These are phyloP conservation scores for Imleria badia DNA, from an alignment of 768 basidiomycete genomes.

Conservation along the genomic window DNA sequence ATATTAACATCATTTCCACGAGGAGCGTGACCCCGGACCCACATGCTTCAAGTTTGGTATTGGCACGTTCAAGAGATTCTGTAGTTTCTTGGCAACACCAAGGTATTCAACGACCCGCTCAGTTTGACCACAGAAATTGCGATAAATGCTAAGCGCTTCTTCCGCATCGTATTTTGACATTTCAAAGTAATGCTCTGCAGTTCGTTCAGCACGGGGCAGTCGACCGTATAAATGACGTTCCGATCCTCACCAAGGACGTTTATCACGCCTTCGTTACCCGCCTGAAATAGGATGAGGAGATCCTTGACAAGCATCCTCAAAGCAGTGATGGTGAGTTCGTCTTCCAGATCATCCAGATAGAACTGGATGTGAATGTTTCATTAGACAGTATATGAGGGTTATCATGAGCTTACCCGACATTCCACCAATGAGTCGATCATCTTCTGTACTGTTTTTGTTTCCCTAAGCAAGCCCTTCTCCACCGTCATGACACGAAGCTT, in stretches of 20 bases:
- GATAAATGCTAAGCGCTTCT: slow-evolving; percentile 84
- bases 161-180: slow-evolving; percentile 94
- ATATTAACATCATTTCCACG: not conserved
- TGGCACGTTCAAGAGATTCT: slow-evolving; percentile 90
- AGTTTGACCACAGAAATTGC: slow-evolving; percentile 91
- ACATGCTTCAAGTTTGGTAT: slow-evolving; percentile 94
- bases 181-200: slow-evolving; percentile 90
- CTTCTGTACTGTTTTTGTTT: slow-evolving; percentile 87
- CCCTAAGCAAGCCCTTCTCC: slow-evolving; percentile 91
- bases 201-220: slow-evolving; percentile 13
- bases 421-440: slow-evolving; percentile 88
- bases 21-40: slow-evolving; percentile 24
- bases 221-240: slow-evolving; percentile 26
- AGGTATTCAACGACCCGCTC: slow-evolving; percentile 92
- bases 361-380: slow-evolving; percentile 51
- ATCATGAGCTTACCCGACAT: slow-evolving; percentile 65
- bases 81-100: slow-evolving; percentile 86
- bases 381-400: not conserved
- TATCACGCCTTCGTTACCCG: slow-evolving; percentile 92
- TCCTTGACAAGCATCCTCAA: slow-evolving; percentile 96
- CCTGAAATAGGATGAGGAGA: slow-evolving; percentile 91
- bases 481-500: slow-evolving; percentile 91
- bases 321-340: slow-evolving; percentile 86
- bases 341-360: slow-evolving; percentile 90
- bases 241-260: slow-evolving; percentile 66